Evolutionary conservation across 2,329 filamentous ascomycete genomes (phyloP), one percentile per base, ranked within the genome.

Genomic region (Grosmannia huntii): DNA sequence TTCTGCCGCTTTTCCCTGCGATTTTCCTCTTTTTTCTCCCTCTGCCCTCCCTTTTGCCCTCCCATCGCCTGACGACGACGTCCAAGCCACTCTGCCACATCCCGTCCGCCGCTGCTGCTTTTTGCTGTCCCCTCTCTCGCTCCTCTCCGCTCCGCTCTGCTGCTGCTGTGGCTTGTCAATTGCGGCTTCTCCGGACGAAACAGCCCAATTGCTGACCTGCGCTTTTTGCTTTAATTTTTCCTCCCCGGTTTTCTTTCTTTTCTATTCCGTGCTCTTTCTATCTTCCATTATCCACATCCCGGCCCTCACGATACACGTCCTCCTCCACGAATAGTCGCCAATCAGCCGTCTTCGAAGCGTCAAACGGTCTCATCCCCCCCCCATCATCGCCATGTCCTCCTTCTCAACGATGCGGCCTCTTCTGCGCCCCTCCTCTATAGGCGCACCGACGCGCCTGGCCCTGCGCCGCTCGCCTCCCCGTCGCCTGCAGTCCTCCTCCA

Each of bases 401-500:
- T 38, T 51, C 48, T 50, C 51, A 48, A 55, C 58, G 36, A 58
- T 59, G 67, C 75, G 74, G 62, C 75, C 73, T 60, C 66, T 75
- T 66, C 68, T 75, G 67, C 75, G 76, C 69, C 72, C 67, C 66
- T 79, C 70, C 69, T 72, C 67, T 55, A 67, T 73, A 63, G 49
- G 57, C 46, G 71, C 73, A 68, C 59, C 59, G 31, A 21, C 60
- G 31, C 60, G 61, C 25, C 50, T 60, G 55, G 58, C 51, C 49
- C 57, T 62, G 50, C 56, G 53, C 31, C 67, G 68, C 71, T 68
- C 68, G 65, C 69, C 72, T 63, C 72, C 75, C 69, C 78, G 78
- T 67, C 80, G 83, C 68, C 81, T 82, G 75, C 78, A 85, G 74
- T 84, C 81, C 64, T 80, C 78, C 61, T 66, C 78, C 60, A 66